These are phyloP conservation scores for Pestalotiopsis sp. DNA, from an alignment of 2,329 filamentous ascomycete species.

Conservation along the genomic window DNA sequence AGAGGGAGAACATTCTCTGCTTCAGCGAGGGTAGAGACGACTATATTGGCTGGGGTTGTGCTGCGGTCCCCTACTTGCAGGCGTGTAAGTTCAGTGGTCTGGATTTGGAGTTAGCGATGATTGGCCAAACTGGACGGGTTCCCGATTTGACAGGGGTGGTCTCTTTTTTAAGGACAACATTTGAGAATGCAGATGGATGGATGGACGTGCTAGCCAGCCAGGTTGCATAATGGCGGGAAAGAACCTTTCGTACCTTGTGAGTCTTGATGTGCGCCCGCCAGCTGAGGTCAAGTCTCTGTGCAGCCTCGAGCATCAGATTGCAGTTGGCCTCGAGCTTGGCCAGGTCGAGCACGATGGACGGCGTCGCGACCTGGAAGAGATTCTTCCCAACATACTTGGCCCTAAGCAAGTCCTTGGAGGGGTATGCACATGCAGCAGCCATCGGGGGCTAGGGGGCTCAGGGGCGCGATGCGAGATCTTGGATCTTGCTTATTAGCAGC, in stretches of 20 bases:
- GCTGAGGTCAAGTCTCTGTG: constrained; percentile 58
- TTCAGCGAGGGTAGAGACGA: constrained; percentile 77
- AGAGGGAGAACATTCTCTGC: constrained; percentile 68
- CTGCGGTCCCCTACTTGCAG: constrained; percentile 68
- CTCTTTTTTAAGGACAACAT: neutral
- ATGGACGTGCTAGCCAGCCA: neutral
- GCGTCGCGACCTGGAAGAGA: constrained; percentile 64
- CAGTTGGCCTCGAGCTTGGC: constrained; percentile 71
- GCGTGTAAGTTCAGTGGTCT: constrained; percentile 68
- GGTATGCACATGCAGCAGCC: neutral
- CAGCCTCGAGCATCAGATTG: constrained; percentile 69
- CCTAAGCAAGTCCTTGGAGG: constrained; percentile 38
- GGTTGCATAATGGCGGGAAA: neutral
- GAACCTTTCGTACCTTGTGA: constrained; percentile 64
- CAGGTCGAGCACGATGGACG: constrained; percentile 69
- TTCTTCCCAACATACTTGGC: constrained; percentile 60
- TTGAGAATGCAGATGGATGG: neutral
- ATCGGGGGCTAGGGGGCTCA: neutral
- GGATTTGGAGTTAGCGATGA: constrained; percentile 9
- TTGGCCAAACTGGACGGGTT: neutral
- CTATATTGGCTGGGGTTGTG: constrained; percentile 56
- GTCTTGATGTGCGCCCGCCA: constrained; percentile 84
- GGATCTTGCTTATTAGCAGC: neutral
- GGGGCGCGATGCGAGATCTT: neutral
- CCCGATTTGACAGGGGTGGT: neutral